Percentiles rank a stretch among this genome's conserved stretches.
Conservation (phyloP, 139 green algal species). For the Chloropicon primus region DNA sequence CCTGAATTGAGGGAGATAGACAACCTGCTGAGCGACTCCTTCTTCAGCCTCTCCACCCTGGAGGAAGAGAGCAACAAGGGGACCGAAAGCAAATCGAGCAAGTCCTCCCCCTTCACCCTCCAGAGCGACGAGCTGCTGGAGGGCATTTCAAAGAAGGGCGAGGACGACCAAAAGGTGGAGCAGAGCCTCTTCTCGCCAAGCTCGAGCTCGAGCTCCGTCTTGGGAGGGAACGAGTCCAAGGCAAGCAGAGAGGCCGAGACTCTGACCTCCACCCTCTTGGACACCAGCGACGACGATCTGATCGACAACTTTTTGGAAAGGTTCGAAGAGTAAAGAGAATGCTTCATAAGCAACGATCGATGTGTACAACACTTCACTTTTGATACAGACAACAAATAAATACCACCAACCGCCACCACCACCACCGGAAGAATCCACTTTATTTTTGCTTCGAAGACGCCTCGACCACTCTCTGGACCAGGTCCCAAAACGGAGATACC, state of each 20-base stretch:
- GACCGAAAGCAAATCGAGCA: not conserved
- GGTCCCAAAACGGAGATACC: constrained; percentile 1
- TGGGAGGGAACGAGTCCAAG: not conserved
- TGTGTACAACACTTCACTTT: no score
- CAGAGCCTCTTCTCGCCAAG: not conserved
- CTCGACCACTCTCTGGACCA: not conserved
- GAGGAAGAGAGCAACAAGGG: not conserved
- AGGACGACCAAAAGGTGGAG: not conserved
- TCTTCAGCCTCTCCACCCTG: not conserved
- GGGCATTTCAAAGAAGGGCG: no score
- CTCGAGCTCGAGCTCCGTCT: not conserved
- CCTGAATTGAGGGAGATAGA: not conserved
- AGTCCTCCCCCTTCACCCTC: not conserved
- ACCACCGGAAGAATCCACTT: no score
- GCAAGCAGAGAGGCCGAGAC: not conserved
- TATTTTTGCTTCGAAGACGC: no score
- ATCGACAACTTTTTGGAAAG: not conserved
- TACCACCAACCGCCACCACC: no score
- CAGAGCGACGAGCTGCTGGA: not conserved
- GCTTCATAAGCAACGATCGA: no score
- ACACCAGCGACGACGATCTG: not conserved
- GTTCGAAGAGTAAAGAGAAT: not conserved
- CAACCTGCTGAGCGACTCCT: not conserved
- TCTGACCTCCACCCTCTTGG: not conserved
- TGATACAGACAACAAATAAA: no score